A percentile compares a stretch with the other conserved stretches of the same genome.
These are phyloP conservation scores for Hansenula lynferdii DNA, from an alignment of 1,139 yeast species.

Conservation along the genomic window DNA sequence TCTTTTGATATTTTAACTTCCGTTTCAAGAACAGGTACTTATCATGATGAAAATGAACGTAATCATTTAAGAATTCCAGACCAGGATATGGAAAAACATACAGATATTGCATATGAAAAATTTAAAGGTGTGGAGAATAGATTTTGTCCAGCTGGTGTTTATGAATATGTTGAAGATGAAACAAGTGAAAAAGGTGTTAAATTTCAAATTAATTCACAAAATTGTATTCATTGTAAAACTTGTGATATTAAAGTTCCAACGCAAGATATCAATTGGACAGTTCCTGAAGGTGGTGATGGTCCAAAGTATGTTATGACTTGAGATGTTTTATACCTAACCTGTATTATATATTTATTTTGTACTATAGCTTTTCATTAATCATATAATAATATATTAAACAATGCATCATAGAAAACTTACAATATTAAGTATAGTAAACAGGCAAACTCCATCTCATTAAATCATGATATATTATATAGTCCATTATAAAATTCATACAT, in stretches of 20 bases:
- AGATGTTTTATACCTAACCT: not conserved
- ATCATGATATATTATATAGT: not conserved
- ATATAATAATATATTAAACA: too few species aligned
- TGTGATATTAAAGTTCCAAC: slow-evolving; percentile 96
- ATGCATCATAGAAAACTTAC: too few species aligned
- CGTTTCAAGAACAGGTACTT: slow-evolving; percentile 93
- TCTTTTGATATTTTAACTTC: slow-evolving; percentile 90
- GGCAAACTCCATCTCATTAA: too few species aligned
- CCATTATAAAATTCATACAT: slow-evolving; percentile 1
- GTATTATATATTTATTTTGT: not conserved
- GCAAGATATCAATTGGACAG: slow-evolving; percentile 92
- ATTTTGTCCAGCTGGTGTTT: slow-evolving; percentile 98
- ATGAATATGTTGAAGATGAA: slow-evolving; percentile 80
- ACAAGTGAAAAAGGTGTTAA: slow-evolving; percentile 53
- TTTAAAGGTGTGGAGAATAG: slow-evolving; percentile 84
- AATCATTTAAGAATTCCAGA: slow-evolving; percentile 80
- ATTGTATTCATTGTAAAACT: slow-evolving; percentile 96
- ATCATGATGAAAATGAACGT: slow-evolving; percentile 90
- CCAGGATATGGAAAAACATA: slow-evolving; percentile 66
- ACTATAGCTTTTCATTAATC: not conserved
- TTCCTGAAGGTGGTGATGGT: slow-evolving; percentile 98
- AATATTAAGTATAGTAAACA: too few species aligned
- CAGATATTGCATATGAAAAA: slow-evolving; percentile 62
- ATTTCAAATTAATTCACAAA: slow-evolving; percentile 91
- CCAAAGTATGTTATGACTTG: slow-evolving; percentile 64